A percentile compares a stretch with the other conserved stretches of the same genome.
Conservation (phyloP, 805 yeast genomes). For the Candida morakotiae region DNA sequence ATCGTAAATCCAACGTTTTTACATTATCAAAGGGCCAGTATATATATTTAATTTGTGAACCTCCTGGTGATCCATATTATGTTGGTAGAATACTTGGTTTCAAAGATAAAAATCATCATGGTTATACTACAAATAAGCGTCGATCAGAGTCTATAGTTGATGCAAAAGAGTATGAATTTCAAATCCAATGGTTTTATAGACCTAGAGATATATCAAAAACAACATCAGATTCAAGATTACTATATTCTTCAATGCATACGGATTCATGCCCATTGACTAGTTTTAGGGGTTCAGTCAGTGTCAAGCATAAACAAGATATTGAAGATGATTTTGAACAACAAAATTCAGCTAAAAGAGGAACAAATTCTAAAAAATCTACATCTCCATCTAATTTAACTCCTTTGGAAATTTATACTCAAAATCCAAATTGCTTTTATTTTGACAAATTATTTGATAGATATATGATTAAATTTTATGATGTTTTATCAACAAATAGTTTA, state of each 20-base stretch:
- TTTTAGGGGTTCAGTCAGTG: constrained; percentile 71
- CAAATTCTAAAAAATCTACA: constrained; percentile 7
- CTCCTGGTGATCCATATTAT: constrained; percentile 92
- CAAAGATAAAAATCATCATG: constrained; percentile 14
- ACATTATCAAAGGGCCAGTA: constrained; percentile 54
- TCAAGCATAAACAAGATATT: constrained; percentile 65
- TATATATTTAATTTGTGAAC: constrained; percentile 83
- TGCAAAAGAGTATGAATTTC: constrained; percentile 54
- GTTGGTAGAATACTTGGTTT: constrained; percentile 83
- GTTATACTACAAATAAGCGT: background rate
- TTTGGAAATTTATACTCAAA: constrained; percentile 48
- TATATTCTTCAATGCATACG: constrained; percentile 82
- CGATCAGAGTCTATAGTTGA: constrained; percentile 23
- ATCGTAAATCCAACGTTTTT: constrained; percentile 12
- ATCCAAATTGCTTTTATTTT: constrained; percentile 76
- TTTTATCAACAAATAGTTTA: constrained; percentile 58
- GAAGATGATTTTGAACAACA: constrained; percentile 31
- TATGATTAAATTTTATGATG: constrained; percentile 77
- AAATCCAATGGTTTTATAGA: constrained; percentile 88
- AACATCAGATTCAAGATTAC: constrained; percentile 64
- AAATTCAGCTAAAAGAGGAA: constrained; percentile 5
- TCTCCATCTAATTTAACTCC: constrained; percentile 14
- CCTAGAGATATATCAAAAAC: constrained; percentile 77
- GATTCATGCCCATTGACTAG: constrained; percentile 76
- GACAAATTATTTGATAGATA: constrained; percentile 83